phyloP scores from a whole-genome alignment of 805 yeast genomes.

The Brettanomyces nanus region DNA sequence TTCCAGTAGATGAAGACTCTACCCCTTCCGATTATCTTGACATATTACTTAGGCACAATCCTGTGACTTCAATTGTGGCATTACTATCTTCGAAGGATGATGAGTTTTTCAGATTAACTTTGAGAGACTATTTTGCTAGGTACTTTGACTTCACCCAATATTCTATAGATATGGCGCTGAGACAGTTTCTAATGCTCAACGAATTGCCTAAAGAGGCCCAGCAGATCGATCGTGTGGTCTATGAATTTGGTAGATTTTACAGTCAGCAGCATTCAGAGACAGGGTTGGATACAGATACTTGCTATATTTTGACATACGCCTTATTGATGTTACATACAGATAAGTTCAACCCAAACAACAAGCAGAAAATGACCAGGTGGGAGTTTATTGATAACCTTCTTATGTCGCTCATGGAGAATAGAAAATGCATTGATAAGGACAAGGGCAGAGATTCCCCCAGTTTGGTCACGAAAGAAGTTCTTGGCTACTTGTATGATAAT shows the following conservation, averaged over 20 bases:
- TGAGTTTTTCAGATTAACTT: conserved; percentile 17
- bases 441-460: conserved; percentile 17
- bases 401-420: conserved; percentile 18
- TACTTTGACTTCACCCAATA: conserved; percentile 42
- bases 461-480: conserved; percentile 31
- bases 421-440: not conserved
- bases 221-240: conserved; percentile 63
- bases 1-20: conserved; percentile 16
- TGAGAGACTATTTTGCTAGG: conserved; percentile 21
- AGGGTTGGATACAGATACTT: conserved; percentile 38
- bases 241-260: conserved; percentile 47
- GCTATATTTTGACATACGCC: conserved; percentile 57
- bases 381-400: conserved; percentile 45
- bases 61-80: conserved; percentile 19
- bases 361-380: conserved; percentile 53
- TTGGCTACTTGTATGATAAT: conserved; percentile 60
- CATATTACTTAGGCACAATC: conserved; percentile 21
- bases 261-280: conserved; percentile 32
- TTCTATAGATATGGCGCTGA: conserved; percentile 59
- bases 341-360: conserved; percentile 58
- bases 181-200: conserved; percentile 49
- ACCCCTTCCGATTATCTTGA: conserved; percentile 26
- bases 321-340: conserved; percentile 70
- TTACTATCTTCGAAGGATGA: conserved; percentile 25
- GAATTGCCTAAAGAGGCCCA: conserved; percentile 67